Conservation (phyloP, 2,329 filamentous ascomycete genomes). For the Colletotrichum musae region DNA sequence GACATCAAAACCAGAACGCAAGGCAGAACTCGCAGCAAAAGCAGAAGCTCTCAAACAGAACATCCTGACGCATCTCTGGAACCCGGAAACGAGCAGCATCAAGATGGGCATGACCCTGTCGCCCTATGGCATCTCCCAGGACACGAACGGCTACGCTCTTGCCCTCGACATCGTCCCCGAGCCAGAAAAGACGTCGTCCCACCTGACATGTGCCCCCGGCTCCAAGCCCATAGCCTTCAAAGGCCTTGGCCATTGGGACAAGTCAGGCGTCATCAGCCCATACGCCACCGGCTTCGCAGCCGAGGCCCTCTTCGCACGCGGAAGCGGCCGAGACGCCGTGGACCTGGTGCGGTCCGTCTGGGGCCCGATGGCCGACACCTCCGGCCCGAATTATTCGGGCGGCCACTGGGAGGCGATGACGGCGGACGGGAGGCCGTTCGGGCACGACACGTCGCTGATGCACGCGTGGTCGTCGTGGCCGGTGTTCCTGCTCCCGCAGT, state of each 20-base stretch:
- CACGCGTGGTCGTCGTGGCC: conserved; percentile 37
- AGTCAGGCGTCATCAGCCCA: conserved; percentile 17
- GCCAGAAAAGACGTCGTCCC: background rate
- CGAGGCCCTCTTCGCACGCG: conserved; percentile 26
- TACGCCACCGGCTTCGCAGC: conserved; percentile 32
- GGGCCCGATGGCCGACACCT: conserved; percentile 23
- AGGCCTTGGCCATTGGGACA: conserved; percentile 24
- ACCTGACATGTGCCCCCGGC: background rate
- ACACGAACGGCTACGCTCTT: conserved; percentile 30
- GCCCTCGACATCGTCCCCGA: conserved; percentile 3
- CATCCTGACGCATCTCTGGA: conserved; percentile 15
- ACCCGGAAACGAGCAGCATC: conserved; percentile 6
- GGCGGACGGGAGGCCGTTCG: conserved; percentile 12
- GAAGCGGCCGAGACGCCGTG: conserved; percentile 15
- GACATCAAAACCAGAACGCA: background rate
- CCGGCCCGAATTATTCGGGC: conserved; percentile 24
- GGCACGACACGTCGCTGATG: conserved; percentile 28
- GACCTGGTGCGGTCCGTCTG: conserved; percentile 19
- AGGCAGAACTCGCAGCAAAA: background rate
- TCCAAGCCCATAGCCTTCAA: conserved; percentile 5
- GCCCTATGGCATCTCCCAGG: conserved; percentile 18
- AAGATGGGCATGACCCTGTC: conserved; percentile 18
- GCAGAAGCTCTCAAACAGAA: conserved; percentile 1
- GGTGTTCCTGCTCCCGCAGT: conserved; percentile 32
- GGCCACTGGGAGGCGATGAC: conserved; percentile 38